A percentile compares a stretch with the other conserved stretches of the same genome.
Conservation (phyloP, 805 yeast species). For the Ogataea nitratoaversa region DNA sequence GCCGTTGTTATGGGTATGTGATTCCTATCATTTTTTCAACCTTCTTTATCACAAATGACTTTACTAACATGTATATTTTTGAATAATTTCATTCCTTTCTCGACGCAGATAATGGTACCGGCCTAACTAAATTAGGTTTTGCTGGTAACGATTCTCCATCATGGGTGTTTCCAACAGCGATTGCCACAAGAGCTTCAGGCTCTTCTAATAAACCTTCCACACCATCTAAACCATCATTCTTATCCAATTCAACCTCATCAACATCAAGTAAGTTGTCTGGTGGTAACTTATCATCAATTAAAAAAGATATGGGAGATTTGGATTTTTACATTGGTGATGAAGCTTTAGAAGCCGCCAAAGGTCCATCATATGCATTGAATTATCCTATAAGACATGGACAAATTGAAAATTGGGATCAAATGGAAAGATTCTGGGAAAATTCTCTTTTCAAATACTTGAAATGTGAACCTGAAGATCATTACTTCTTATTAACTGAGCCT, state of each 20-base stretch:
- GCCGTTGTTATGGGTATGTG: slow-evolving; percentile 91
- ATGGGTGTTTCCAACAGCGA: slow-evolving; percentile 95
- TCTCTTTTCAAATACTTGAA: slow-evolving; percentile 93
- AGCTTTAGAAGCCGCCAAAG: slow-evolving; percentile 86
- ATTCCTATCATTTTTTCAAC: neutral
- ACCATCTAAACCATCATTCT: slow-evolving; percentile 44
- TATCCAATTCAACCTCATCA: slow-evolving; percentile 27
- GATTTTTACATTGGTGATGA: slow-evolving; percentile 96
- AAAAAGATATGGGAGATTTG: slow-evolving; percentile 89
- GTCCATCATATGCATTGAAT: slow-evolving; percentile 79
- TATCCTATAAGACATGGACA: slow-evolving; percentile 98
- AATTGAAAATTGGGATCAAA: slow-evolving; percentile 98
- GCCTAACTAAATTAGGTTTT: slow-evolving; percentile 93
- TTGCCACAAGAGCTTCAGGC: slow-evolving; percentile 64
- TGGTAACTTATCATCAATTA: slow-evolving; percentile 47
- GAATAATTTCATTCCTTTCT: too few relatives aligned
- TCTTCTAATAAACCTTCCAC: slow-evolving; percentile 37
- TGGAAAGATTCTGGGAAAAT: slow-evolving; percentile 99
- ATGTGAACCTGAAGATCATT: slow-evolving; percentile 99
- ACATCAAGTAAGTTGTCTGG: slow-evolving; percentile 25
- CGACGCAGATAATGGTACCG: slow-evolving; percentile 90
- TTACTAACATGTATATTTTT: slow-evolving; percentile 9
- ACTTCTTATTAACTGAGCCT: slow-evolving; percentile 93
- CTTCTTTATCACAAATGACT: neutral
- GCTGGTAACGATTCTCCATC: slow-evolving; percentile 99